Evolutionary conservation across 495 filamentous ascomycete species (phyloP).

Genomic region (Lasiosphaeriaceae sp.): DNA sequence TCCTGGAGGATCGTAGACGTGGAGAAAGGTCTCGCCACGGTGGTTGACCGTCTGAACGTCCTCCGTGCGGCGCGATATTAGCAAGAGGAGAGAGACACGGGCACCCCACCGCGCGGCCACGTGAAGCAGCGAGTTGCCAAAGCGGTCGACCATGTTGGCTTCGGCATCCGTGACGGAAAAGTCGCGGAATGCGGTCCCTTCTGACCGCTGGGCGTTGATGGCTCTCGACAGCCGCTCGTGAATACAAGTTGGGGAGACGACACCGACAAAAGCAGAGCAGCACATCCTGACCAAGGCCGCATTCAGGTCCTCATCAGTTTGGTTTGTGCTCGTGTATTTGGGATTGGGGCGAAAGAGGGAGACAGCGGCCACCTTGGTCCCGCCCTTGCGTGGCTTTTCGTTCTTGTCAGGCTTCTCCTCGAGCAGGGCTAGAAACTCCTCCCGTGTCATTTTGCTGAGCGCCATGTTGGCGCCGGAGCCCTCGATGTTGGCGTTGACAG

Average conservation of each 20-base stretch:
- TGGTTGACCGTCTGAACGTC: slow-evolving; percentile 29
- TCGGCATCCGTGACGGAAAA: slow-evolving; percentile 28
- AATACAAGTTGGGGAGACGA: slow-evolving; percentile 13
- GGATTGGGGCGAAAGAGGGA: slow-evolving; percentile 15
- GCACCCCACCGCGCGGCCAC: slow-evolving; percentile 32
- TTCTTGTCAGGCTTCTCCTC: slow-evolving; percentile 25
- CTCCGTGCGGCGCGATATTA: slow-evolving; percentile 27
- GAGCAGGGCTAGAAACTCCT: slow-evolving; percentile 27
- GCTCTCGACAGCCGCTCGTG: slow-evolving; percentile 28
- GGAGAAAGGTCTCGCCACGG: slow-evolving; percentile 32
- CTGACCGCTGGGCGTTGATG: slow-evolving; percentile 24
- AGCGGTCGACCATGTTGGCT: slow-evolving; percentile 28
- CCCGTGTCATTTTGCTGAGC: slow-evolving; percentile 30
- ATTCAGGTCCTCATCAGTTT: slow-evolving; percentile 28
- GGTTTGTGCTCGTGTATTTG: slow-evolving; percentile 16
- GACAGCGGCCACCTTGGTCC: not conserved
- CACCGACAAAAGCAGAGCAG: slow-evolving; percentile 17
- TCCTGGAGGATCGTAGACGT: slow-evolving; percentile 27
- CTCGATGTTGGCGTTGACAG: slow-evolving; percentile 15
- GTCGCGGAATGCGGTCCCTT: slow-evolving; percentile 21
- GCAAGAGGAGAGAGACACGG: slow-evolving; percentile 25
- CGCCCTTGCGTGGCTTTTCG: not conserved
- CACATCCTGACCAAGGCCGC: slow-evolving; percentile 26
- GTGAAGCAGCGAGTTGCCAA: slow-evolving; percentile 31
- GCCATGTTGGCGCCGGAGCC: slow-evolving; percentile 19